Evolutionary conservation across 2,329 filamentous ascomycete genomes (phyloP).

Genomic region (Exophiala sp.): DNA sequence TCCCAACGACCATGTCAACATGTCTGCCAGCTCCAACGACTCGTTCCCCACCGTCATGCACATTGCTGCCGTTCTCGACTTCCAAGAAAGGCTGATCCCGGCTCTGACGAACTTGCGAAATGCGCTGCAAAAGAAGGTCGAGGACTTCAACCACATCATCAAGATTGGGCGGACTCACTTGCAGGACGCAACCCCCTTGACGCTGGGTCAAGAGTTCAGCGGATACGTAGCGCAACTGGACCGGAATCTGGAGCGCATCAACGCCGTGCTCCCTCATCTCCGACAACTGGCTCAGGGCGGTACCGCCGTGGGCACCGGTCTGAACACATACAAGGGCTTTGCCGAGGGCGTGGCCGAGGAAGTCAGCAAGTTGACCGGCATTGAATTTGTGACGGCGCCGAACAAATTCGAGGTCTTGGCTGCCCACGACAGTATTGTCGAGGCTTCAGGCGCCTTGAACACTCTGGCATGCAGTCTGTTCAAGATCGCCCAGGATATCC

Average conservation of each 20-base stretch:
- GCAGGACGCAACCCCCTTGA: slow-evolving; percentile 93
- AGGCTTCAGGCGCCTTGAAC: slow-evolving; percentile 89
- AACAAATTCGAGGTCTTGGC: slow-evolving; percentile 99
- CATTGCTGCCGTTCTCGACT: slow-evolving; percentile 91
- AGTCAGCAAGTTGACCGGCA: slow-evolving; percentile 86
- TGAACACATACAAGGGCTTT: slow-evolving; percentile 96
- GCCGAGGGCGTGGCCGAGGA: slow-evolving; percentile 87
- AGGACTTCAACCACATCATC: slow-evolving; percentile 89
- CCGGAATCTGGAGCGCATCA: slow-evolving; percentile 78
- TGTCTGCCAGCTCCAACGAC: slow-evolving; percentile 97
- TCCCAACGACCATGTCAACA: slow-evolving; percentile 99
- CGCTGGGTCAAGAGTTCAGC: slow-evolving; percentile 93
- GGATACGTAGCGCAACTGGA: slow-evolving; percentile 95
- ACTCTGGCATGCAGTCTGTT: slow-evolving; percentile 84
- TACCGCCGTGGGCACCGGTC: slow-evolving; percentile 91
- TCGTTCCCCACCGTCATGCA: slow-evolving; percentile 99
- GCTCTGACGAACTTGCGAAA: slow-evolving; percentile 73
- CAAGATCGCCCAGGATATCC: slow-evolving; percentile 98
- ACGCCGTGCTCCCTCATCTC: slow-evolving; percentile 75
- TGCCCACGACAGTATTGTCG: slow-evolving; percentile 90
- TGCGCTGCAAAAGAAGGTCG: slow-evolving; percentile 80
- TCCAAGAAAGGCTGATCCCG: slow-evolving; percentile 79
- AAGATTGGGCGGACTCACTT: slow-evolving; percentile 98
- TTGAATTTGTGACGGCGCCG: slow-evolving; percentile 87
- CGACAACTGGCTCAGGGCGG: slow-evolving; percentile 87